A percentile compares a stretch with the other conserved stretches of the same genome.
These are phyloP conservation scores for Dictyostelium intermedium DNA, from an alignment of 78 protist species.

Conservation along the genomic window DNA sequence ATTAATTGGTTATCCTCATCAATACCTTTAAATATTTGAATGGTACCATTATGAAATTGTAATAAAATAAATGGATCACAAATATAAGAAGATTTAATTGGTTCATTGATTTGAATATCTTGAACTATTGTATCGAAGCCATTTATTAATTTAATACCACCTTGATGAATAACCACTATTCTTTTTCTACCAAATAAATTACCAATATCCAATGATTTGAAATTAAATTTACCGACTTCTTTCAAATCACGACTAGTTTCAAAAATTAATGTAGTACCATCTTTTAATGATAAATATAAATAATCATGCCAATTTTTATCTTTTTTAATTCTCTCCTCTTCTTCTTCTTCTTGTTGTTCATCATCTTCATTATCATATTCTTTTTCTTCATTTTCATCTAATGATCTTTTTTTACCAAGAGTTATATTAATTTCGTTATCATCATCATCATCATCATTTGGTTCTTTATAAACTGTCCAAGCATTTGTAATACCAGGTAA, in stretches of 20 bases:
- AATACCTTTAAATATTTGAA: conserved; percentile 12
- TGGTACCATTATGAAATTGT: background rate
- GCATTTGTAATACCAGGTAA: conserved; percentile 5
- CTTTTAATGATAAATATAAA: conserved; percentile 23
- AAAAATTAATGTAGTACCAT: conserved; percentile 19
- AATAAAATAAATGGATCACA: conserved; percentile 47
- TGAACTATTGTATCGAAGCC: conserved; percentile 16
- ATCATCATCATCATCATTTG: background rate
- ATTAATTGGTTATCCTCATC: background rate
- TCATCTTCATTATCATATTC: background rate
- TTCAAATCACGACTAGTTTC: conserved; percentile 31
- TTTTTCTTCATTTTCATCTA: background rate
- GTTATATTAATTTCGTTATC: background rate
- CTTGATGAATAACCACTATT: background rate
- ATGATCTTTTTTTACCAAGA: conserved; percentile 12
- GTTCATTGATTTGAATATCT: background rate
- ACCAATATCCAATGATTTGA: background rate
- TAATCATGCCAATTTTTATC: conserved; percentile 3
- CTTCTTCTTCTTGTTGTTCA: background rate
- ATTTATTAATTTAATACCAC: conserved; percentile 23
- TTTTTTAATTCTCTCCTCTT: background rate
- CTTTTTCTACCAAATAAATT: conserved; percentile 26
- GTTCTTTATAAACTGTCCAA: conserved; percentile 50
- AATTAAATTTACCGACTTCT: conserved; percentile 16
- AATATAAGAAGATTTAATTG: conserved; percentile 26